Base-by-base conservation (phyloP, 2,329 filamentous ascomycete genomes). In the Phoma sp. region DNA sequence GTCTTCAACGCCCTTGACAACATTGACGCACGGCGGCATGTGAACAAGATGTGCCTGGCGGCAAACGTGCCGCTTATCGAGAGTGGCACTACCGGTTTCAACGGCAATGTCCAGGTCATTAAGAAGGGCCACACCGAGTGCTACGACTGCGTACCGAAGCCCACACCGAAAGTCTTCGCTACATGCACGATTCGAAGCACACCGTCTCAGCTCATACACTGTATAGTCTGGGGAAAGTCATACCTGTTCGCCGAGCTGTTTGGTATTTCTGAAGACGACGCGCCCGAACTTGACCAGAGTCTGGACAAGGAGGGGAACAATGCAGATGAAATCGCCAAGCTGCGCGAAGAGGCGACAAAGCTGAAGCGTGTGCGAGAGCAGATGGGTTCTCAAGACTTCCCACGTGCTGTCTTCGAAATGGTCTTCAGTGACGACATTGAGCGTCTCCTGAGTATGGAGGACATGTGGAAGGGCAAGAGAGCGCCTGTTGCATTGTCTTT, bases 1-100 rank as follows among this genome's bases (percentile, higher is more conserved):
- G 93, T 97, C 7, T 98, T 99, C 82, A 99, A 99, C 76, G 95
- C 95, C 46, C 83, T 99, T 35, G 95, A 99, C 76, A 99, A 99
- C 65, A 81, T 99, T 25, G 93, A 97, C 52, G 95, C 95, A 22
- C 83, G 95, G 62, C 86, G 93, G 46, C 93, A 98, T 80, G 95
- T 98, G 61, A 99, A 99, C 75, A 90, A 88, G 74, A 98, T 99
- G 95, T 98, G 95, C 68, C 78, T 99, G 62, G 91, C 93, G 1
- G 93, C 95, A 9, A 84, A 95, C 67, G 86, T 98, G 24, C 92
- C 95, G 9, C 78, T 99, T 61, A 89, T 99, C 49, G 95, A 99
- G 79, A 98, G 93, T 72, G 95, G 95, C 36, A 99, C 95, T 0
- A 98, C 95, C 0, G 95, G 95, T 1, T 99, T 97, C 80, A 96